Conservation (phyloP, 2,329 filamentous ascomycete species). For the Ascochyta fabae region DNA sequence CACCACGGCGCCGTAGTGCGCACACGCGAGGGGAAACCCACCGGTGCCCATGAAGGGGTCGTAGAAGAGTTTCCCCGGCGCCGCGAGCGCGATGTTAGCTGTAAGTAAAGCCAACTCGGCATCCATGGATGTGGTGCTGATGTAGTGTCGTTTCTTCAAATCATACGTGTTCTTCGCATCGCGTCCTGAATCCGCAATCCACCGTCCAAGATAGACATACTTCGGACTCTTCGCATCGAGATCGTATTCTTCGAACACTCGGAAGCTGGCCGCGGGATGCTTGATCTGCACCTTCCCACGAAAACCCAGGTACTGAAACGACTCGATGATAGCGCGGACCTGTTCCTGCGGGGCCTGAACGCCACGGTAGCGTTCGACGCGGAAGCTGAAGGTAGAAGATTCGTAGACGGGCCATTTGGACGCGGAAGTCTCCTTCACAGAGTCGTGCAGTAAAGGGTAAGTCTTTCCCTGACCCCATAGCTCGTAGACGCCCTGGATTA, state of each 20-base stretch:
- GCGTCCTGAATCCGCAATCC: conserved; percentile 70
- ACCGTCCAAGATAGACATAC: conserved; percentile 73
- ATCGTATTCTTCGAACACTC: conserved; percentile 82
- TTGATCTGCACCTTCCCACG: conserved; percentile 79
- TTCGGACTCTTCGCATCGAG: conserved; percentile 60
- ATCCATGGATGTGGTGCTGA: conserved; percentile 97
- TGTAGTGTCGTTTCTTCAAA: conserved; percentile 91
- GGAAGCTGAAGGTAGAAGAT: conserved; percentile 78
- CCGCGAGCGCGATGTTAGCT: conserved; percentile 86
- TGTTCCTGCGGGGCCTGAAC: conserved; percentile 70
- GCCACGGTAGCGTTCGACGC: conserved; percentile 80
- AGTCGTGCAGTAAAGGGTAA: conserved; percentile 71
- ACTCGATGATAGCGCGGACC: conserved; percentile 74
- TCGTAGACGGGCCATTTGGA: conserved; percentile 72
- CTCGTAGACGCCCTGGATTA: conserved; percentile 84
- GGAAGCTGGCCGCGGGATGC: conserved; percentile 71
- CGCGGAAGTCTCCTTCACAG: conserved; percentile 65
- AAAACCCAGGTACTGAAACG: conserved; percentile 80
- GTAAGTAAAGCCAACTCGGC: conserved; percentile 90
- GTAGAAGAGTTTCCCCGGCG: conserved; percentile 84
- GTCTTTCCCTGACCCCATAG: conserved; percentile 79
- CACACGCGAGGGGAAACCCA: conserved; percentile 87
- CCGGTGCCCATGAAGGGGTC: conserved; percentile 97
- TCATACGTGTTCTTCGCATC: conserved; percentile 77
- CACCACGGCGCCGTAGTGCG: conserved; percentile 83